Conservation (phyloP, 306 rosid species). For the Cucumis melo region DNA sequence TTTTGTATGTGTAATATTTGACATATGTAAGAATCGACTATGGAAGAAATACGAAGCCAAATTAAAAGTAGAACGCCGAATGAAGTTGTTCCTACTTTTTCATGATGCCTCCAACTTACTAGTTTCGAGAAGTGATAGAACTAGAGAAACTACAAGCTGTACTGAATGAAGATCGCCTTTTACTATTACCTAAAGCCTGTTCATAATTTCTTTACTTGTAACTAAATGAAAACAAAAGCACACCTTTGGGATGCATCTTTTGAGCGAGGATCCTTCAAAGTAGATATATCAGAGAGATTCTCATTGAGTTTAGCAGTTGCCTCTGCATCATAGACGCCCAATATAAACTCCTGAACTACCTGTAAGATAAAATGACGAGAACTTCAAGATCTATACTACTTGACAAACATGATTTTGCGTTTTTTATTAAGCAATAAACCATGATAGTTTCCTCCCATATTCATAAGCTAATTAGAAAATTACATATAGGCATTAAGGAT, state of each 20-base stretch:
- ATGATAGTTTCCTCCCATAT: background rate
- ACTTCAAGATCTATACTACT: slow-evolving; percentile 6
- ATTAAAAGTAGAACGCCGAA: background rate
- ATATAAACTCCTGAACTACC: slow-evolving; percentile 70
- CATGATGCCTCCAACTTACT: background rate
- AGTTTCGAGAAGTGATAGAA: background rate
- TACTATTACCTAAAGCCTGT: background rate
- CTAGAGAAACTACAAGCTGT: background rate
- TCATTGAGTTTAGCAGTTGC: slow-evolving; percentile 64
- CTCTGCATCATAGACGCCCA: slow-evolving; percentile 74
- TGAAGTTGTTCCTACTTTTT: background rate
- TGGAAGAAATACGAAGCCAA: background rate
- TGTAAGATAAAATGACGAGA: slow-evolving; percentile 18
- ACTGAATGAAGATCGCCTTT: background rate
- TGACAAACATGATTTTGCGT: background rate
- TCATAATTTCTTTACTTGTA: background rate
- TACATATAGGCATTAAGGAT: background rate
- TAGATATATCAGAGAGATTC: slow-evolving; percentile 79
- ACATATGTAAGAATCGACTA: background rate
- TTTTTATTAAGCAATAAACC: background rate
- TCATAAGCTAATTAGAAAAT: slow-evolving; percentile 3
- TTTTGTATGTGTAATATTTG: background rate
- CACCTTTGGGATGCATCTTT: slow-evolving; percentile 93
- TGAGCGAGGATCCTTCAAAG: slow-evolving; percentile 86
- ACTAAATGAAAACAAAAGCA: slow-evolving; percentile 9